Base-by-base conservation (phyloP, 768 basidiomycete genomes). In the Russula sp. region DNA sequence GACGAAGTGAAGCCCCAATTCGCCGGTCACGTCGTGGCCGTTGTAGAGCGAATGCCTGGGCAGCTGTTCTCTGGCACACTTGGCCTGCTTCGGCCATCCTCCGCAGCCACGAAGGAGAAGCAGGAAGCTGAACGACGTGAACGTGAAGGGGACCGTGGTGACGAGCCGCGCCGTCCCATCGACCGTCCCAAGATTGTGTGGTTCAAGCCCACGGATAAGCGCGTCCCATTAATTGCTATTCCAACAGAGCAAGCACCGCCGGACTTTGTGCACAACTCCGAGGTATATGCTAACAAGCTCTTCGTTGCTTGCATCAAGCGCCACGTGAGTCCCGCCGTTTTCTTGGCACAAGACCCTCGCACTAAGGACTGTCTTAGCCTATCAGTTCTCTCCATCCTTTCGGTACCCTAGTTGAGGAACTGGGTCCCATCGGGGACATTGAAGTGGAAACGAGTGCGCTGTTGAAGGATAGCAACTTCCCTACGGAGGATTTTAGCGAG, bases 151-250 rank as follows among this genome's bases (percentile, higher is more conserved):
- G 94, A 95, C 71, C 86, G 86, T 65, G 89, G 85, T 48, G 89
- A 91, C 62, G 91, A 93, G 71, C 88, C 88, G 34, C 82, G 88
- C 69, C 87, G 88, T 50, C 85, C 86, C 1, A 85, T 89, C 49
- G 92, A 94, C 73, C 87, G 95, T 45, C 96, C 96, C 66, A 98
- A 98, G 81, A 99, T 99, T 67, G 95, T 99, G 51, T 99, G 97
- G 97, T 98, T 99, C 82, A 96, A 98, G 77, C 97, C 97, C 4
- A 98, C 96, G 32, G 95, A 98, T 79, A 99, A 99, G 75, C 91
- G 97, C 61, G 97, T 99, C 1, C 97, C 97, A 49, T 82, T 98
- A 47, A 98, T 99, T 70, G 97, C 97, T 60, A 99, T 99, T 66
- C 96, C 95, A 8, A 98, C 97, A 7, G 97, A 99, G 71, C 97